Conservation (phyloP, 495 filamentous ascomycete genomes). For the Penicillium parvum region DNA sequence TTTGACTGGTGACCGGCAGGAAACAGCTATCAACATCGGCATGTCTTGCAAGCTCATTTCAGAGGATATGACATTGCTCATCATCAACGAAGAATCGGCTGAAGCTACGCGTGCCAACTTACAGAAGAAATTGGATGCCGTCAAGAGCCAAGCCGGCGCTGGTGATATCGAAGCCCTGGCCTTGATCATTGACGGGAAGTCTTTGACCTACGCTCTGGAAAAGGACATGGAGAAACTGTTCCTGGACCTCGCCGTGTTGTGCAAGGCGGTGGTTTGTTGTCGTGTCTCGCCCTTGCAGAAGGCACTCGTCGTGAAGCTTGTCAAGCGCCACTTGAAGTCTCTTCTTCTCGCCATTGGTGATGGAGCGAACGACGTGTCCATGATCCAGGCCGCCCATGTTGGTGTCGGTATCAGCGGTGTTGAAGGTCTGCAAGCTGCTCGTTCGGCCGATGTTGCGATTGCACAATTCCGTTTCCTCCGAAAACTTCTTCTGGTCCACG, state of each 20-base stretch:
- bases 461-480: slow-evolving; percentile 94
- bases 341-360: slow-evolving; percentile 95
- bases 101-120: slow-evolving; percentile 76
- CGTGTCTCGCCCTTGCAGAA: slow-evolving; percentile 99
- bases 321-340: slow-evolving; percentile 90
- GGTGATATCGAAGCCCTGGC: slow-evolving; percentile 85
- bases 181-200: slow-evolving; percentile 95
- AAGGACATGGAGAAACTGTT: slow-evolving; percentile 91
- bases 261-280: slow-evolving; percentile 98
- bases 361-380: slow-evolving; percentile 97
- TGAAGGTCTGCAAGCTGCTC: slow-evolving; percentile 96
- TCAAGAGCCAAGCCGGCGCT: slow-evolving; percentile 67
- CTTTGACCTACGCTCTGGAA: slow-evolving; percentile 89
- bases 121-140: slow-evolving; percentile 86
- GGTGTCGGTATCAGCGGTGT: slow-evolving; percentile 97
- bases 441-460: slow-evolving; percentile 94
- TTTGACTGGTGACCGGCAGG: slow-evolving; percentile 93
- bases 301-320: slow-evolving; percentile 95
- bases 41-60: slow-evolving; percentile 99
- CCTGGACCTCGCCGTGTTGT: slow-evolving; percentile 87
- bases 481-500: slow-evolving; percentile 93
- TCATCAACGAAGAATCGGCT: slow-evolving; percentile 85
- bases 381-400: slow-evolving; percentile 99
- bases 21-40: slow-evolving; percentile 99
- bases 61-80: slow-evolving; percentile 97